Conservation (phyloP, 2,329 filamentous ascomycete species). For the Penicillium sp. region DNA sequence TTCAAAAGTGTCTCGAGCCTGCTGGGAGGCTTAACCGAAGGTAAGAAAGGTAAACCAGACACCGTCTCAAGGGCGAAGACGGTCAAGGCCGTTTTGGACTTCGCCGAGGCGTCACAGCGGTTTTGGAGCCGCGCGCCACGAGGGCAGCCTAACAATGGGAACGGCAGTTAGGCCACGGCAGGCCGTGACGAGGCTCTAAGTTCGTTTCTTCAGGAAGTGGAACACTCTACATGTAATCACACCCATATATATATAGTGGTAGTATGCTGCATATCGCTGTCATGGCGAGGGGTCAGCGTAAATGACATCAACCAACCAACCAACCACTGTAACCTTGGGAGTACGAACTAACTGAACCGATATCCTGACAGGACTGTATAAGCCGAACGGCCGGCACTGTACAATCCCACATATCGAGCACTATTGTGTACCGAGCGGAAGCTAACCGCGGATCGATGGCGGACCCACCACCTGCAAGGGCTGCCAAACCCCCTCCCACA, state of each 20-base stretch:
- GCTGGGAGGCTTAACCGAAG: background rate
- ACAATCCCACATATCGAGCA: no score
- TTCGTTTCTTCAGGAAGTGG: background rate
- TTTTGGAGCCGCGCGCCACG: background rate
- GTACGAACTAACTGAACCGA: no score
- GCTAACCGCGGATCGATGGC: no score
- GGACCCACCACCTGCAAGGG: no score
- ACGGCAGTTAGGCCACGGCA: background rate
- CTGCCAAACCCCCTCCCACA: no score
- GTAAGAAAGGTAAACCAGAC: conserved; percentile 1
- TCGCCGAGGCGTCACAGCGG: background rate
- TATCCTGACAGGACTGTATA: no score
- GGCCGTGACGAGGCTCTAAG: no score
- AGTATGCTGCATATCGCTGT: background rate
- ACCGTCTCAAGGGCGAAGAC: background rate
- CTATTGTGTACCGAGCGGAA: no score
- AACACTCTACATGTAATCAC: background rate
- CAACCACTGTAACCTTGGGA: background rate
- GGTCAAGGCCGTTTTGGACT: background rate
- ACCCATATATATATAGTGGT: background rate
- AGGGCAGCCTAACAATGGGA: conserved; percentile 1
- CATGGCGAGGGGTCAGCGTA: background rate
- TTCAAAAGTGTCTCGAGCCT: background rate
- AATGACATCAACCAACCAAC: background rate
- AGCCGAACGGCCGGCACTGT: no score